Evolutionary conservation across 2,329 filamentous ascomycete species (phyloP).

Genomic region (Colletotrichum filicis): DNA sequence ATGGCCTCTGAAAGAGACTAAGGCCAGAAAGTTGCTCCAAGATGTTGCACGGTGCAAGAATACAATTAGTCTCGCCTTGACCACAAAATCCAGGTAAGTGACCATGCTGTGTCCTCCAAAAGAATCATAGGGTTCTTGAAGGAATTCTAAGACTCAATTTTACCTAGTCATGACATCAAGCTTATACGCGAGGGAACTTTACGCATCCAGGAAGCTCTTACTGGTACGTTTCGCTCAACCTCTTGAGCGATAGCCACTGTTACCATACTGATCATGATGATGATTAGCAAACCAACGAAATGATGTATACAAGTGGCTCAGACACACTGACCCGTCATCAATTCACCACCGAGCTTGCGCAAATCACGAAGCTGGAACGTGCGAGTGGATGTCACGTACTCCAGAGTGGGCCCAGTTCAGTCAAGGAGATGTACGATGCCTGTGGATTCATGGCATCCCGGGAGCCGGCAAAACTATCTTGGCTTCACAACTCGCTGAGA

Average conservation of each 20-base stretch:
- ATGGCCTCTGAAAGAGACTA: not conserved
- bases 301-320: not conserved
- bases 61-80: not conserved
- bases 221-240: not conserved
- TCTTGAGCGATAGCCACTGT: not conserved
- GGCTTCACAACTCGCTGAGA: not conserved
- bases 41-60: not conserved
- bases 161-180: not conserved
- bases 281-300: not conserved
- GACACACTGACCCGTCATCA: not conserved
- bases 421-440: not conserved
- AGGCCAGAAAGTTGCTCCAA: not conserved
- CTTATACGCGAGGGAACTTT: not conserved
- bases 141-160: too few species aligned
- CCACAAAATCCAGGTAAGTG: not conserved
- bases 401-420: not conserved
- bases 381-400: not conserved
- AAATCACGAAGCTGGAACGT: not conserved
- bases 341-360: not conserved
- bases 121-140: too few species aligned
- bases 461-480: not conserved
- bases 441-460: conserved; percentile 6
- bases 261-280: not conserved
- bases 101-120: accelerated
- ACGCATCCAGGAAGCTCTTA: not conserved